These are phyloP conservation scores for Cicer yamashitae DNA, from an alignment of 306 rosid species.

Conservation along the genomic window DNA sequence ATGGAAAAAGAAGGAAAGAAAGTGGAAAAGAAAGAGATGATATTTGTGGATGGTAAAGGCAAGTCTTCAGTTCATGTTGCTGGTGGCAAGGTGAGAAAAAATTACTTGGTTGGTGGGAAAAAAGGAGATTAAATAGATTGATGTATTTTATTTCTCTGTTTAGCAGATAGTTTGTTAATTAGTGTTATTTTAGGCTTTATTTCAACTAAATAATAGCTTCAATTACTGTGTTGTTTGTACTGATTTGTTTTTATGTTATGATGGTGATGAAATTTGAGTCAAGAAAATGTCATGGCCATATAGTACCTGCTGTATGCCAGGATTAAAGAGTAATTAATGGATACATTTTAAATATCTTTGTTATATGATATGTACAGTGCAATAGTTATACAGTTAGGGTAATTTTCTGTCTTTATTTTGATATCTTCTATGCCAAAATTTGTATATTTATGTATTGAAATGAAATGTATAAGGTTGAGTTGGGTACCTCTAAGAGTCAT, in stretches of 20 bases:
- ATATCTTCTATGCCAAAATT: too few relatives aligned
- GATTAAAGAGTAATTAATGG: background rate
- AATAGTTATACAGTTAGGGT: too few relatives aligned
- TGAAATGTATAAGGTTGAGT: too few relatives aligned
- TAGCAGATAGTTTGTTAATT: conserved; percentile 30
- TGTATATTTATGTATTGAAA: too few relatives aligned
- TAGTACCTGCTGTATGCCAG: conserved; percentile 18
- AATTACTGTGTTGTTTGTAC: conserved; percentile 29
- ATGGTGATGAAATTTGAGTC: conserved; percentile 32
- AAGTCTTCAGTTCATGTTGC: conserved; percentile 47
- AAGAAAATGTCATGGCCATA: conserved; percentile 25
- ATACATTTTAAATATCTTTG: background rate
- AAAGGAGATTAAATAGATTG: conserved; percentile 42
- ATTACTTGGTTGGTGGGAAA: conserved; percentile 30
- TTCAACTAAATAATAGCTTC: conserved; percentile 32
- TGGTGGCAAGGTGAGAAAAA: conserved; percentile 54
- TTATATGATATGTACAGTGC: too few relatives aligned
- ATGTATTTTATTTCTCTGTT: background rate
- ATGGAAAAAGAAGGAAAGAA: conserved; percentile 46
- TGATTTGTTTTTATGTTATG: conserved; percentile 31
- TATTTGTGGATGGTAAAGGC: conserved; percentile 33
- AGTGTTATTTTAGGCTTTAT: conserved; percentile 36
- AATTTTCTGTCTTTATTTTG: too few relatives aligned
- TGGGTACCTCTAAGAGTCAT: too few relatives aligned
- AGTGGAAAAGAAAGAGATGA: conserved; percentile 49